Percentiles rank a stretch among this genome's conserved stretches.
phyloP scores from a whole-genome alignment of 306 rosid genomes.

The Vigna hirtella region DNA sequence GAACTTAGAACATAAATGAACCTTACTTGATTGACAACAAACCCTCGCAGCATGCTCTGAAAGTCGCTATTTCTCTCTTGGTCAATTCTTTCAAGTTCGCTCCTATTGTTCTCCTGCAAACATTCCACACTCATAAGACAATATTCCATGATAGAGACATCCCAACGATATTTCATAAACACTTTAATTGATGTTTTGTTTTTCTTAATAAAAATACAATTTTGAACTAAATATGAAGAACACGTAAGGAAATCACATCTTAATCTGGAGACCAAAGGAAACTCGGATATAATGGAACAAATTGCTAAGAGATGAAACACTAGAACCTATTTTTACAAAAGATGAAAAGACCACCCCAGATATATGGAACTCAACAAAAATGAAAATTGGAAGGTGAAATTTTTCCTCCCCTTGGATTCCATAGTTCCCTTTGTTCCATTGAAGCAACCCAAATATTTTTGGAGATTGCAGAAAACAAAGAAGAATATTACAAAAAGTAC shows the following conservation, averaged over 20 bases:
- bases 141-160: conserved; percentile 28
- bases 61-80: conserved; percentile 52
- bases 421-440: background rate
- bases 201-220: conserved; percentile 20
- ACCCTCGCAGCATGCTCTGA: conserved; percentile 53
- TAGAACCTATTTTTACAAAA: background rate
- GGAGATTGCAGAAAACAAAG: background rate
- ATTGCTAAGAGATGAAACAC: background rate
- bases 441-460: background rate
- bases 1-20: conserved; percentile 15
- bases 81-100: conserved; percentile 58
- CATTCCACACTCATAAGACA: conserved; percentile 10
- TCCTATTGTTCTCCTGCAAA: conserved; percentile 54
- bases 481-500: background rate
- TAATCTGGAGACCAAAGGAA: background rate
- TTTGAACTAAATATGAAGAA: conserved; percentile 8
- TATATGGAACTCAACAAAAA: background rate
- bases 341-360: background rate
- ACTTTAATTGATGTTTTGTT: background rate
- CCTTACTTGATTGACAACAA: conserved; percentile 54
- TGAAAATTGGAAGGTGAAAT: background rate
- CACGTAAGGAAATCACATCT: background rate
- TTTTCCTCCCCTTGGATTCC: background rate
- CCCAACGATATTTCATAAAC: background rate
- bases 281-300: background rate